Evolutionary conservation across 1,284 basidiomycete genomes (phyloP).

Genomic region (Stygiomarasmius scandens): DNA sequence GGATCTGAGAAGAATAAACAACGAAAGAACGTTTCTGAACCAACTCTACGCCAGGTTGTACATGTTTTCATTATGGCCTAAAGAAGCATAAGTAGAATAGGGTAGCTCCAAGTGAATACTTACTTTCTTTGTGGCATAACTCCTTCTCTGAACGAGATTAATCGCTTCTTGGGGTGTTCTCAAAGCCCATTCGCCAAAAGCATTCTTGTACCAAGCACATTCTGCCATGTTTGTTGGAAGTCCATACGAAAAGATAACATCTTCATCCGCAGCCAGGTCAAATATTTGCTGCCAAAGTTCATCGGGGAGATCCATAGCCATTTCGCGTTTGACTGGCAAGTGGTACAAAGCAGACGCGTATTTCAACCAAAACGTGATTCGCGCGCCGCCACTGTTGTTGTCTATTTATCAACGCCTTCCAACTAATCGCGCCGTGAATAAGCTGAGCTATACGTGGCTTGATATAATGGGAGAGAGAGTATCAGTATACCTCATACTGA

Average conservation of each 20-base stretch:
- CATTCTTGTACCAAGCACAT: conserved; percentile 60
- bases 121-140: conserved; percentile 69
- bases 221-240: conserved; percentile 61
- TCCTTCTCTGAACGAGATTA: conserved; percentile 55
- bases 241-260: conserved; percentile 57
- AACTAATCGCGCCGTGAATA: no score
- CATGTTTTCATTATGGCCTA: conserved; percentile 70
- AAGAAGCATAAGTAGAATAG: neutral
- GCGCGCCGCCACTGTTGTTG: no score
- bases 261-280: conserved; percentile 66
- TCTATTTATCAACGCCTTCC: no score
- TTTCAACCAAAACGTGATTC: no score
- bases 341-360: no score
- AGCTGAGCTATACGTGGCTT: no score
- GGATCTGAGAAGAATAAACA: conserved; percentile 65
- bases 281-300: conserved; percentile 73
- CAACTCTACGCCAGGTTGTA: conserved; percentile 52
- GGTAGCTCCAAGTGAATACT: conserved; percentile 16
- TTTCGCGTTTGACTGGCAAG: no score
- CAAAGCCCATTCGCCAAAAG: conserved; percentile 54
- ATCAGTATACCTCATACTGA: no score
- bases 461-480: no score
- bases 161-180: conserved; percentile 59
- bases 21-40: conserved; percentile 64
- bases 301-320: conserved; percentile 49